A percentile compares a stretch with the other conserved stretches of the same genome.
phyloP scores from a whole-genome alignment of 441 rosid genomes.

The Hura crepitans region DNA sequence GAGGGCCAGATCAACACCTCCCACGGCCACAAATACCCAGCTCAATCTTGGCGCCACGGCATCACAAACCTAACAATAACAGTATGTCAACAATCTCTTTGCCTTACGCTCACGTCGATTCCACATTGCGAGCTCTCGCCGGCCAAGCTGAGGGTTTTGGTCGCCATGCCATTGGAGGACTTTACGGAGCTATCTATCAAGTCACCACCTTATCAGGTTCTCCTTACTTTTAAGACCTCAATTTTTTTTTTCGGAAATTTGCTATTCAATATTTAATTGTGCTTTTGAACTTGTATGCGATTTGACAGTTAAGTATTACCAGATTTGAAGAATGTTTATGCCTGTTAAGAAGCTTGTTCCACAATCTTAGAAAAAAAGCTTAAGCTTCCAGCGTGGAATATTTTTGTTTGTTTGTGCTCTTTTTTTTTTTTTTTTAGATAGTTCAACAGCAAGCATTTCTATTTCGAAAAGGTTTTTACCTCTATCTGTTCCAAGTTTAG shows the following conservation, averaged over 20 bases:
- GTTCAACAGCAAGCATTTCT: too few relatives aligned
- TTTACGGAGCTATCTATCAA: constrained; percentile 50
- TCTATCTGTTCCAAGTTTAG: too few relatives aligned
- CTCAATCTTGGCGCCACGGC: constrained; percentile 14
- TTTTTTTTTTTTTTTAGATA: too few relatives aligned
- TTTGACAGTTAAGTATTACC: not conserved
- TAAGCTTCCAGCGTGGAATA: too few relatives aligned
- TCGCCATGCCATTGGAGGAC: constrained; percentile 71
- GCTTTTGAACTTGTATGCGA: not conserved
- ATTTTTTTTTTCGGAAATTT: too few relatives aligned
- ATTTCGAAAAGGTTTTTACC: too few relatives aligned
- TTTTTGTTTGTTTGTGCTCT: too few relatives aligned
- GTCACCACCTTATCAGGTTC: constrained; percentile 72
- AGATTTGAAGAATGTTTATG: not conserved
- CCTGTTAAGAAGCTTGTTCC: not conserved
- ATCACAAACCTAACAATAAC: constrained; percentile 7
- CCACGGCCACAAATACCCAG: constrained; percentile 13
- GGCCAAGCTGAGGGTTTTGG: constrained; percentile 87
- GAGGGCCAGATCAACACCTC: constrained; percentile 7
- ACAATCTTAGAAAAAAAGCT: too few relatives aligned
- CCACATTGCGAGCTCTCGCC: constrained; percentile 63
- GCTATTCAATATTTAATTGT: not conserved
- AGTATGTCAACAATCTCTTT: constrained; percentile 27
- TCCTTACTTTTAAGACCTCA: not conserved
- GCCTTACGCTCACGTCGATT: constrained; percentile 66